phyloP scores from a whole-genome alignment of 495 filamentous ascomycete genomes.

The Lasiosphaeriaceae sp. region DNA sequence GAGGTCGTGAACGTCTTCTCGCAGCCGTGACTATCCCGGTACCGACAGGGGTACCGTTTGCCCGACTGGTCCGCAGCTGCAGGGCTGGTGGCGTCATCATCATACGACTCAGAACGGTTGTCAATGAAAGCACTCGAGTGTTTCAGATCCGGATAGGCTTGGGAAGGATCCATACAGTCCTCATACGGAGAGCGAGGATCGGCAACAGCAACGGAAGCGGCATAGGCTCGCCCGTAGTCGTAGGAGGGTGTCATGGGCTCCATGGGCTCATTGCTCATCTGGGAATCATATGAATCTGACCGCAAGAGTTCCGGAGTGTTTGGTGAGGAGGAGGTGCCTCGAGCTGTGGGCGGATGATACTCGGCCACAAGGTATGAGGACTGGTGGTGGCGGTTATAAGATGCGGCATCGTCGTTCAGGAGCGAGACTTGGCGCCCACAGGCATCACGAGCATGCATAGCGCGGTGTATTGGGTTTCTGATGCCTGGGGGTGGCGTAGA shows the following conservation, averaged over 20 bases:
- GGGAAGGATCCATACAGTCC: slow-evolving; percentile 31
- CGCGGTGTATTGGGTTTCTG: slow-evolving; percentile 10
- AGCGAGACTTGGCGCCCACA: slow-evolving; percentile 50
- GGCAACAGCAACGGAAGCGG: slow-evolving; percentile 2
- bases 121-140: slow-evolving; percentile 29
- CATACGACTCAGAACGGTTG: slow-evolving; percentile 26
- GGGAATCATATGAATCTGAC: slow-evolving; percentile 53
- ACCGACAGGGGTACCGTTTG: slow-evolving; percentile 66
- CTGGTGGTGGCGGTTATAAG: slow-evolving; percentile 6
- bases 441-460: slow-evolving; percentile 47
- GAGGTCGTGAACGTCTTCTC: slow-evolving; percentile 90
- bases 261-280: slow-evolving; percentile 43
- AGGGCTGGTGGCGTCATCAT: slow-evolving; percentile 35
- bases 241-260: slow-evolving; percentile 46
- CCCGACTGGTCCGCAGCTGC: slow-evolving; percentile 33
- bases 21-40: slow-evolving; percentile 62
- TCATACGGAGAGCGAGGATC: slow-evolving; percentile 31
- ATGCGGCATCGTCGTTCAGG: slow-evolving; percentile 46
- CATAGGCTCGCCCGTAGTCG: slow-evolving; percentile 32
- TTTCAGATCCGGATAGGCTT: slow-evolving; percentile 28
- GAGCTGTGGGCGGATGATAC: slow-evolving; percentile 9
- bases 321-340: slow-evolving; percentile 35
- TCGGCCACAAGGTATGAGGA: neutral
- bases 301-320: slow-evolving; percentile 48
- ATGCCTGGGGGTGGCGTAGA: neutral